Evolutionary conservation across 1,139 yeast species (phyloP), one percentile per base, ranked within the genome.

Genomic region (Pichiaceae sp.): DNA sequence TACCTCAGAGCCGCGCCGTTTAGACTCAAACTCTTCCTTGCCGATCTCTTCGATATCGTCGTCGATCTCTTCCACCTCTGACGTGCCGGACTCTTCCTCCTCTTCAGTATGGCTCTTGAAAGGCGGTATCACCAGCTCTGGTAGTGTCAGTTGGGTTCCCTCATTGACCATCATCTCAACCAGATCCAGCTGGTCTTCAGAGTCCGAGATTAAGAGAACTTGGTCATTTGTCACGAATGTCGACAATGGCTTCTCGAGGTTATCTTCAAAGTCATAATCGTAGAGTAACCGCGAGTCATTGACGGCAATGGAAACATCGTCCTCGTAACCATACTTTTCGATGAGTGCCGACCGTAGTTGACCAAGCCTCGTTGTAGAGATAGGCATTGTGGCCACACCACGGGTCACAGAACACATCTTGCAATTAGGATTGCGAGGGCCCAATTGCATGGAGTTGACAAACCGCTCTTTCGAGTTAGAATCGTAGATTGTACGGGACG

Each of bases 211-310:
- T 2, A 83, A 70, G 12, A 91, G 36, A 24, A 78, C 64, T 17
- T 76, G 71, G 4, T 89, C 91, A 33, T 66, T 63, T 7, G 49
- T 51, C 24, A 89, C 62, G 4, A 91, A 58, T 2, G 73, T 74
- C 0, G 47, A 42, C 17, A 91, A 59, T 0, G 67, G 57, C 31
- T 63, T 66, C 0, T 63, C 65, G 8, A 69, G 50, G 50, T 89
- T 80, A 52, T 89, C 97, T 37, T 86, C 96, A 57, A 85, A 86
- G 52, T 93, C 99, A 36, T 69, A 69, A 58, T 93, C 98, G 51
- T 85, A 86, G 9, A 93, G 60, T 42, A 91, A 66, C 44, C 70
- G 72, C 26, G 78, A 75, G 20, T 49, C 55, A 21, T 78, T 66
- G 29, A 83, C 72, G 18, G 83, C 59, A 1, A 91, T 64, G 4